Evolutionary conservation across 768 basidiomycete genomes (phyloP), one percentile per base, ranked within the genome.

Genomic region (Amanita jacksonii): DNA sequence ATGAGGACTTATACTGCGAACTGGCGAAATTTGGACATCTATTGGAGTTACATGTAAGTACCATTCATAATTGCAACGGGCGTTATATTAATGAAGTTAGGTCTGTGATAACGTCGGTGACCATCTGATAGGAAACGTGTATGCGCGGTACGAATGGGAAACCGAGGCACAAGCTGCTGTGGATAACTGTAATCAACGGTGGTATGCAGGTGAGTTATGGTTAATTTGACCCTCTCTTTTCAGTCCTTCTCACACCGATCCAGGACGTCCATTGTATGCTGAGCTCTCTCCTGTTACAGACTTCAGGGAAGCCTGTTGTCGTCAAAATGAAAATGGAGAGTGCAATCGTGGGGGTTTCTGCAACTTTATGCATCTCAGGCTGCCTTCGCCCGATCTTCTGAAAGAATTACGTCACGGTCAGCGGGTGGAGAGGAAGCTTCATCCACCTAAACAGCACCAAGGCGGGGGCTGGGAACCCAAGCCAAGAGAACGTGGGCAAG

Each of bases 71-170:
- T 13, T 23, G 23, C 35, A 19, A 39, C 18, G 41, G 20, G 43
- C 31, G 8, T 20, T 38, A n/a, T 43, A 38, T 43, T 27, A 43
- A 33, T 45, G 43, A 9, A 31, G 20, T 22, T 33, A 87, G 85
- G 85, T 99, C 9, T 99, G 94, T 58, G 94, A 99, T 66, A 99
- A 99, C 57, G 93, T 99, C 25, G 96, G 96, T n/a, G 96, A 98
- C 59, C 94, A 99, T 59, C 71, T 98, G 19, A 89, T 94, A 55
- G 93, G 93, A 18, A 96, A 97, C 54, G 94, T 99, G 2, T 99
- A 99, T 58, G 94, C 93, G 3, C 79, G 94, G 18, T 99, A 88
- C 57, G 94, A 99, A 57, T 96, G 91, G 92, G 94, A 99, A 64
- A 92, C 92, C 0, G 94, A 99, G 60, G 94, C 94, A 7, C 85